Evolutionary conservation across 805 yeast genomes (phyloP).

Genomic region (Priceomyces melissophilus): DNA sequence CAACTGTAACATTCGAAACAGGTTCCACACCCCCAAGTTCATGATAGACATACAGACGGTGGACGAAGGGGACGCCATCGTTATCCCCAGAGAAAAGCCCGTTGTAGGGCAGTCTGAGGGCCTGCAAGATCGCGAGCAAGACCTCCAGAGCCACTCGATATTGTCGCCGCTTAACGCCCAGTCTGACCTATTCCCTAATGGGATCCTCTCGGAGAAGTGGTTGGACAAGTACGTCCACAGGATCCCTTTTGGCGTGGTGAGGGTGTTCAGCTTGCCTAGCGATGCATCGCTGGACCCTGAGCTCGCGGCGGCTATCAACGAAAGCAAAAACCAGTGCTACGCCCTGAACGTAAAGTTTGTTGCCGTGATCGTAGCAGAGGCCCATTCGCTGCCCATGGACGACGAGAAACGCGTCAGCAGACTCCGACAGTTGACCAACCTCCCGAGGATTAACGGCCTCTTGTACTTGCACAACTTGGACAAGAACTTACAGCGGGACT

Average conservation of each 20-base stretch:
- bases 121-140: neutral
- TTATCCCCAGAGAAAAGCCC: neutral
- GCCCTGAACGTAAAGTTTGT: slow-evolving; percentile 16
- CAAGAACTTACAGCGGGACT: slow-evolving; percentile 20
- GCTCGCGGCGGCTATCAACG: slow-evolving; percentile 15
- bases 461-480: slow-evolving; percentile 17
- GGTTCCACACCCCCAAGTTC: slow-evolving; percentile 32
- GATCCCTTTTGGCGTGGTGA: slow-evolving; percentile 32
- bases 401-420: slow-evolving; percentile 21
- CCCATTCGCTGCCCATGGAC: slow-evolving; percentile 7
- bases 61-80: slow-evolving; percentile 3
- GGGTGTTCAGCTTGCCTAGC: slow-evolving; percentile 14
- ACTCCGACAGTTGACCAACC: slow-evolving; percentile 25
- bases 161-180: slow-evolving; percentile 35
- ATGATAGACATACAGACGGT: slow-evolving; percentile 16
- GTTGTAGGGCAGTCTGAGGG: no score
- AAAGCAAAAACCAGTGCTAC: slow-evolving; percentile 10
- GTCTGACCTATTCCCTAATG: slow-evolving; percentile 28
- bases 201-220: slow-evolving; percentile 32
- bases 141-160: slow-evolving; percentile 20
- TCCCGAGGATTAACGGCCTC: slow-evolving; percentile 29
- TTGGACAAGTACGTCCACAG: slow-evolving; percentile 28
- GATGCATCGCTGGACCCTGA: slow-evolving; percentile 11
- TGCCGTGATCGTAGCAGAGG: slow-evolving; percentile 20
- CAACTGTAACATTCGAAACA: slow-evolving; percentile 31